Conservation (phyloP, 192 early-diverging fungal genomes). For the Obelidium mucronatum region DNA sequence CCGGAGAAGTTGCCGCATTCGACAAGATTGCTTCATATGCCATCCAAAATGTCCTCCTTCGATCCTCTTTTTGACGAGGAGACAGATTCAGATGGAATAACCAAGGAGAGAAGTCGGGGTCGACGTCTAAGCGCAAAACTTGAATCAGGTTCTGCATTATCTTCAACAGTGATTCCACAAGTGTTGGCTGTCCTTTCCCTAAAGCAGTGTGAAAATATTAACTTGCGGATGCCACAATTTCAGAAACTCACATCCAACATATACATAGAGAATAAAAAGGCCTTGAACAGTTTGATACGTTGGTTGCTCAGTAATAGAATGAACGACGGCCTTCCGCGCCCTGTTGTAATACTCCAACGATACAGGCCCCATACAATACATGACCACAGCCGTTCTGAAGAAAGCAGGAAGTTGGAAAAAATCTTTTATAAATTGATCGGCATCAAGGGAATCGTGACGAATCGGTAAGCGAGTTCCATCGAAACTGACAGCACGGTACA, state of each 20-base stretch:
- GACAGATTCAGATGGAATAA: not conserved
- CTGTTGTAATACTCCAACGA: not conserved
- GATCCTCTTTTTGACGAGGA: not conserved
- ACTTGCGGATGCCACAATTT: too few relatives aligned
- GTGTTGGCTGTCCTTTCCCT: slow-evolving; percentile 1
- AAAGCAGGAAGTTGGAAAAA: not conserved
- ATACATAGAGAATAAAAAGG: not conserved
- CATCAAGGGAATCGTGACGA: too few relatives aligned
- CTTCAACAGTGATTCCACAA: not conserved
- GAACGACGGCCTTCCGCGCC: slow-evolving; percentile 7
- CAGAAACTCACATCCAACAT: too few relatives aligned
- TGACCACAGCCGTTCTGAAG: not conserved
- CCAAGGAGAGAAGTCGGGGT: slow-evolving; percentile 14
- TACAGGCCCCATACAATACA: not conserved
- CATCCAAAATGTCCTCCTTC: not conserved
- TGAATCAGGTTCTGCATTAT: not conserved
- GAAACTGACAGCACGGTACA: not conserved
- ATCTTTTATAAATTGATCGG: not conserved
- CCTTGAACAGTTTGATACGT: not conserved
- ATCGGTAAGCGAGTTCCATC: too few relatives aligned
- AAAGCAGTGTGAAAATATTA: too few relatives aligned
- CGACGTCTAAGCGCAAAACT: not conserved
- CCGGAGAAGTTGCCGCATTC: not conserved
- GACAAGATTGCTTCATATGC: not conserved
- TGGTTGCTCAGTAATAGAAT: slow-evolving; percentile 1